These are phyloP conservation scores for Coccomyxa sp. DNA, from an alignment of 139 green algal genomes.

Conservation along the genomic window DNA sequence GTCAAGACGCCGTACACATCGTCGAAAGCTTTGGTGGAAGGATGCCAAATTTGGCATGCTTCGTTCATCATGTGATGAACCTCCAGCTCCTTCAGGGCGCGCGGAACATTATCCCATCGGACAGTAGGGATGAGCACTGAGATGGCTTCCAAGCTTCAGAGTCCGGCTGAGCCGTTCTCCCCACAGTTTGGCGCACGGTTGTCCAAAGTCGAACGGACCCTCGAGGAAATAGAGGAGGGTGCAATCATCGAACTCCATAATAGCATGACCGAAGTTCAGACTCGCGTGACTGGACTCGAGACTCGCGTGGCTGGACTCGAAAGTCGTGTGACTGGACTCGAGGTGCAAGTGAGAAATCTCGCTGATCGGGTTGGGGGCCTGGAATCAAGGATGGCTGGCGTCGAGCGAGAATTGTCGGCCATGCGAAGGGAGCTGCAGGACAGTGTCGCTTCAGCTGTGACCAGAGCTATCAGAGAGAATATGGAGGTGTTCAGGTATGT, in stretches of 20 bases:
- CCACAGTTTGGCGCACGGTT: background rate
- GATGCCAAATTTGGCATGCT: background rate
- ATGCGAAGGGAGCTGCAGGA: background rate
- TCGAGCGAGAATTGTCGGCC: background rate
- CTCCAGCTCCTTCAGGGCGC: background rate
- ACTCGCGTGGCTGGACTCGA: background rate
- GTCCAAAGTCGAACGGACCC: background rate
- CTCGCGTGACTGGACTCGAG: background rate
- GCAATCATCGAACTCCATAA: background rate
- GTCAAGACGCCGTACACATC: no score
- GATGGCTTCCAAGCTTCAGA: background rate
- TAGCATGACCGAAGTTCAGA: background rate
- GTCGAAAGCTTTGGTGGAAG: background rate
- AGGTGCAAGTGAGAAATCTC: background rate
- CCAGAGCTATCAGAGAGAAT: slow-evolving; percentile 1
- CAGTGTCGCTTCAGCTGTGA: background rate
- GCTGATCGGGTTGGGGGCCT: background rate
- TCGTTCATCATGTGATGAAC: background rate
- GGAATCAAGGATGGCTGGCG: background rate
- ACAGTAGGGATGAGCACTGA: background rate
- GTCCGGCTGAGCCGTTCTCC: background rate
- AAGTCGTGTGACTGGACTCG: background rate
- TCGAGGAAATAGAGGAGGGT: background rate
- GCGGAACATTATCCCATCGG: background rate
- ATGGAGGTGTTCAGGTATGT: background rate